Evolutionary conservation across 202 grass and related monocot genomes (phyloP).

Genomic region (Tripidium arundinaceum): DNA sequence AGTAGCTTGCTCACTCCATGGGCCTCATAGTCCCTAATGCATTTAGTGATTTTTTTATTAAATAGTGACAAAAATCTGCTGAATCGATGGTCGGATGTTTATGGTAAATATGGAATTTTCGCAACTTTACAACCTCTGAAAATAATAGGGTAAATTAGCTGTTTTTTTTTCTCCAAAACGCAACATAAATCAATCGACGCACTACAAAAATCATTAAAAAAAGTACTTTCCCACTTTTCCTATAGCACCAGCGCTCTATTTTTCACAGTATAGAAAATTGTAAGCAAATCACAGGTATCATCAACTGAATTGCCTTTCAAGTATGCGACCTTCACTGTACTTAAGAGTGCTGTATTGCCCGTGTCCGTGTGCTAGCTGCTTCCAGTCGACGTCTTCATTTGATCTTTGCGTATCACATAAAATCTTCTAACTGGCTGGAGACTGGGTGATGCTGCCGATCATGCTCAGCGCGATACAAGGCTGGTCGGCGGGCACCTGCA

Average conservation of each 20-base stretch:
- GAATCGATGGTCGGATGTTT: not conserved
- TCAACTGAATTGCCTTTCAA: not conserved
- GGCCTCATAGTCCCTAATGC: not conserved
- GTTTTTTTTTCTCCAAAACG: not conserved
- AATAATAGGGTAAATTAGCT: not conserved
- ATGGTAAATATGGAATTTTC: not conserved
- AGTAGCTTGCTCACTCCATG: not conserved
- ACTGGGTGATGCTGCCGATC: constrained; percentile 56
- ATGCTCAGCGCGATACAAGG: constrained; percentile 65
- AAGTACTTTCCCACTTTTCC: not conserved
- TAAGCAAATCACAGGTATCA: not conserved
- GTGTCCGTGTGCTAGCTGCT: not conserved
- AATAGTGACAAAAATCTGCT: not conserved
- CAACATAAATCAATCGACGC: not conserved
- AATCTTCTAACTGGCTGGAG: constrained; percentile 35
- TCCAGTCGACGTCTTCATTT: not conserved
- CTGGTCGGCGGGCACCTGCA: constrained; percentile 67
- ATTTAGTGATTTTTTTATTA: not conserved
- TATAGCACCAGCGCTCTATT: too few species aligned
- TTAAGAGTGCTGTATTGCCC: not conserved
- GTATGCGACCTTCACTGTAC: not conserved
- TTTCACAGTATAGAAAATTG: not conserved
- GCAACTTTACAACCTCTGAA: not conserved
- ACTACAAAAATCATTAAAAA: not conserved
- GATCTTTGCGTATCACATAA: not conserved